These are phyloP conservation scores for Leishmania major DNA, from an alignment of 208 protist genomes.

Conservation along the genomic window DNA sequence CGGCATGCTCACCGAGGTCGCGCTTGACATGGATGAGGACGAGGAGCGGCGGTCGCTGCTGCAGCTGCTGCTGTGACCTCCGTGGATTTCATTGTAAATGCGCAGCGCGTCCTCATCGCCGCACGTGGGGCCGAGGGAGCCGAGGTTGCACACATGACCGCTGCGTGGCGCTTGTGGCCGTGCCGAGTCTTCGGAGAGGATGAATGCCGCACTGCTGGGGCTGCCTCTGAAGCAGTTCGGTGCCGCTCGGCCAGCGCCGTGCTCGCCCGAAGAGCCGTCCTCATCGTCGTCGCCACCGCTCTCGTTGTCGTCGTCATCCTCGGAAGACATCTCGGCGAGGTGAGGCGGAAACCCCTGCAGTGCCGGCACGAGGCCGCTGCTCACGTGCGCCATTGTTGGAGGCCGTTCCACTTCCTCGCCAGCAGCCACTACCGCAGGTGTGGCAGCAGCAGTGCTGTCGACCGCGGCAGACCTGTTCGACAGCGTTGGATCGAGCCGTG, in stretches of 20 bases:
- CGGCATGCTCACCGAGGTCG: background rate
- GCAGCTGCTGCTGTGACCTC: slow-evolving; percentile 22
- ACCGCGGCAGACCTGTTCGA: background rate
- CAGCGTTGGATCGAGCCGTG: background rate
- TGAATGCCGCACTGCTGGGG: background rate
- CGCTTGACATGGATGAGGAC: slow-evolving; percentile 1
- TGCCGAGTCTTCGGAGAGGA: slow-evolving; percentile 5
- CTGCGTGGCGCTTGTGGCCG: slow-evolving; percentile 26
- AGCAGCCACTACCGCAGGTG: too few relatives aligned
- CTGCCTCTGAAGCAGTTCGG: background rate
- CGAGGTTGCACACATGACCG: slow-evolving; percentile 29
- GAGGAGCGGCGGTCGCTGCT: slow-evolving; percentile 12
- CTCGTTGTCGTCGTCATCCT: slow-evolving; percentile 1
- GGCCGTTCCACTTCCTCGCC: slow-evolving; percentile 14
- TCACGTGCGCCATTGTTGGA: slow-evolving; percentile 30
- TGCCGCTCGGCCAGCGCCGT: background rate
- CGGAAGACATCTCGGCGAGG: background rate
- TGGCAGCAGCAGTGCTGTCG: background rate
- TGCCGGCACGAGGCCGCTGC: slow-evolving; percentile 22
- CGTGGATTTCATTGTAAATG: slow-evolving; percentile 51
- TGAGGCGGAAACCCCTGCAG: background rate
- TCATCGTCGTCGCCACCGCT: background rate
- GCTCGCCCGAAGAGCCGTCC: background rate
- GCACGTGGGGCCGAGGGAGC: slow-evolving; percentile 29
- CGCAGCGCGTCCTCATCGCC: slow-evolving; percentile 41